Evolutionary conservation across 2,329 filamentous ascomycete genomes (phyloP).

Genomic region (Colletotrichum australisinense): DNA sequence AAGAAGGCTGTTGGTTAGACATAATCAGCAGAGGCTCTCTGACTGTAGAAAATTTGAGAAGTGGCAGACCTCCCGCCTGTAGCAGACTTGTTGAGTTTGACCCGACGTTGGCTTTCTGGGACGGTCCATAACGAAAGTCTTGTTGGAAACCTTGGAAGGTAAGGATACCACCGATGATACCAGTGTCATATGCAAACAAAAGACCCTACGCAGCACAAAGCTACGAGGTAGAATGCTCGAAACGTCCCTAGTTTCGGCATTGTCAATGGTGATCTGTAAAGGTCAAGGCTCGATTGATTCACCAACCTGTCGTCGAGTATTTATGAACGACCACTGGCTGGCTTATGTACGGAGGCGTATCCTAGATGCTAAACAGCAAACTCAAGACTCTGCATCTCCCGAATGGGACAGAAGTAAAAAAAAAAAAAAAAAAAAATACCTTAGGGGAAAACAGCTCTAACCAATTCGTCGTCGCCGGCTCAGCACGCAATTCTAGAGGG

Average conservation of each 20-base stretch:
- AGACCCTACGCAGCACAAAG: conserved; percentile 51
- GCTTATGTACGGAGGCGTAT: no score
- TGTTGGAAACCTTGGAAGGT: conserved; percentile 50
- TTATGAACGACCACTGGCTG: no score
- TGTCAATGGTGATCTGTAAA: not conserved
- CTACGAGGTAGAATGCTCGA: conserved; percentile 50
- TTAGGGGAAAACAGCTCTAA: no score
- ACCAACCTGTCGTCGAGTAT: no score
- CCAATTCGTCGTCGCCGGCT: not conserved
- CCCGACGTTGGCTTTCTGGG: conserved; percentile 45
- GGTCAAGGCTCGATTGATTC: no score
- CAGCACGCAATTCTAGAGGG: conserved; percentile 9
- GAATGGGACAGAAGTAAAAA: not conserved
- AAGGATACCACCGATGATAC: conserved; percentile 54
- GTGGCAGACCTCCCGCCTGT: conserved; percentile 51
- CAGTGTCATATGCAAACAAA: conserved; percentile 57
- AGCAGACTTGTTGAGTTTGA: conserved; percentile 54
- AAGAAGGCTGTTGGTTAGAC: conserved; percentile 48
- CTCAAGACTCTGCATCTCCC: not conserved
- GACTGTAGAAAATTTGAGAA: not conserved
- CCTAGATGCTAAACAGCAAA: no score
- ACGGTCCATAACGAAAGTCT: conserved; percentile 49
- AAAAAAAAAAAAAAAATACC: no score
- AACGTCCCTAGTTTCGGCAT: conserved; percentile 46
- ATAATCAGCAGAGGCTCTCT: not conserved